These are phyloP conservation scores for Grosmannia serpens DNA, from an alignment of 2,329 filamentous ascomycete species.

Conservation along the genomic window DNA sequence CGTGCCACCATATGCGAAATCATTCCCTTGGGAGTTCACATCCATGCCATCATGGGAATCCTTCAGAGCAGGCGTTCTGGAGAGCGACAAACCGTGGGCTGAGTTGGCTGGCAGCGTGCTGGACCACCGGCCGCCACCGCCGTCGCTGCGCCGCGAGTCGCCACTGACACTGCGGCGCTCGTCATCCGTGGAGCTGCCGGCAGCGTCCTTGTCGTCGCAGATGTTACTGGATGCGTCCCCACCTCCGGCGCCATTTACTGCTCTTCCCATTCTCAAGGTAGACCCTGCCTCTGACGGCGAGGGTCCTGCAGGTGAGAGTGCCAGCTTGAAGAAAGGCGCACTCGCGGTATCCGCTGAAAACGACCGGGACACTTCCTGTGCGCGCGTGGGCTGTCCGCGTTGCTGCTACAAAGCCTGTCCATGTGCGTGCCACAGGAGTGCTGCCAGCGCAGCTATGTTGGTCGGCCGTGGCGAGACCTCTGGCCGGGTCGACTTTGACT, in stretches of 20 bases:
- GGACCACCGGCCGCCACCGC: neutral
- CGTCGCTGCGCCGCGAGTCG: too few relatives aligned
- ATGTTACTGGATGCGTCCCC: neutral
- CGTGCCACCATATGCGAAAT: too few relatives aligned
- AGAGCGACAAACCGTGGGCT: too few relatives aligned
- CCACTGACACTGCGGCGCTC: too few relatives aligned
- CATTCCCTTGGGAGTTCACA: too few relatives aligned
- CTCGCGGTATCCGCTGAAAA: neutral
- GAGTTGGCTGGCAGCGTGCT: too few relatives aligned
- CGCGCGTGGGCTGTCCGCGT: neutral
- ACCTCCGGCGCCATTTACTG: neutral
- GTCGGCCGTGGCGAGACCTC: neutral
- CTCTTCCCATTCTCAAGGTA: neutral
- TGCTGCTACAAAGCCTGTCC: neutral
- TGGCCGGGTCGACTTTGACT: conserved; percentile 1
- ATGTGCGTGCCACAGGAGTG: neutral
- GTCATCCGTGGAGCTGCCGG: too few relatives aligned
- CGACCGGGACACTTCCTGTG: neutral
- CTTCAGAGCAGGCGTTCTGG: too few relatives aligned
- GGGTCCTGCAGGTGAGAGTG: neutral
- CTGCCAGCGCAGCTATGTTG: neutral
- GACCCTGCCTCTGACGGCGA: neutral
- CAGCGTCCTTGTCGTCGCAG: neutral
- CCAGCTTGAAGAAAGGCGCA: neutral
- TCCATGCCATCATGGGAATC: too few relatives aligned